Conservation (phyloP, 305 asterid species). For the Fraxinus sp. region DNA sequence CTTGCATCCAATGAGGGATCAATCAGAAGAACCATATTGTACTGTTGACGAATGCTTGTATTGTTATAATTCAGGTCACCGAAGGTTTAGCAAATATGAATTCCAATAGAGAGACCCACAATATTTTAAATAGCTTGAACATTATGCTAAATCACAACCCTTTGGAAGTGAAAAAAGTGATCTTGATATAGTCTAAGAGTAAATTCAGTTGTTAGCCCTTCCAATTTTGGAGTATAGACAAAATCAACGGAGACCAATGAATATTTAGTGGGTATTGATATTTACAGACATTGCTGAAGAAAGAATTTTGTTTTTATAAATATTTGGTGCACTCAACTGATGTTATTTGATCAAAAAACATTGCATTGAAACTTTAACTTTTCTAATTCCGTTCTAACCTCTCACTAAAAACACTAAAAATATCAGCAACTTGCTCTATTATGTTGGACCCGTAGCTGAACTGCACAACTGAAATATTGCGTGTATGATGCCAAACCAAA, state of each 20-base stretch:
- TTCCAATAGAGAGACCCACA: neutral
- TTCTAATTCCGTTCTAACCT: neutral
- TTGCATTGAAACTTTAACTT: neutral
- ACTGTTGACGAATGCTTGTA: neutral
- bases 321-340: neutral
- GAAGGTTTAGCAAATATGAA: neutral
- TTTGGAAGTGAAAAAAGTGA: neutral
- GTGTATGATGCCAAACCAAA: neutral
- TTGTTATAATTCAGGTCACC: neutral
- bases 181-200: neutral
- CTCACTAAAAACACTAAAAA: neutral
- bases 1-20: neutral
- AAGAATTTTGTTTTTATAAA: neutral
- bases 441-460: neutral
- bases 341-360: neutral
- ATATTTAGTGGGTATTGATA: neutral
- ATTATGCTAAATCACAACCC: neutral
- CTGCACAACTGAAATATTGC: neutral
- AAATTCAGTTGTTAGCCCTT: slow-evolving; percentile 1
- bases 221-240: neutral
- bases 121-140: neutral
- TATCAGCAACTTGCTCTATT: neutral
- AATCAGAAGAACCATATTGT: neutral
- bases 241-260: neutral
- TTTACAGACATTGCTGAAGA: neutral